phyloP scores from a whole-genome alignment of 306 rosid species.

The Citrullus mucosospermus region DNA sequence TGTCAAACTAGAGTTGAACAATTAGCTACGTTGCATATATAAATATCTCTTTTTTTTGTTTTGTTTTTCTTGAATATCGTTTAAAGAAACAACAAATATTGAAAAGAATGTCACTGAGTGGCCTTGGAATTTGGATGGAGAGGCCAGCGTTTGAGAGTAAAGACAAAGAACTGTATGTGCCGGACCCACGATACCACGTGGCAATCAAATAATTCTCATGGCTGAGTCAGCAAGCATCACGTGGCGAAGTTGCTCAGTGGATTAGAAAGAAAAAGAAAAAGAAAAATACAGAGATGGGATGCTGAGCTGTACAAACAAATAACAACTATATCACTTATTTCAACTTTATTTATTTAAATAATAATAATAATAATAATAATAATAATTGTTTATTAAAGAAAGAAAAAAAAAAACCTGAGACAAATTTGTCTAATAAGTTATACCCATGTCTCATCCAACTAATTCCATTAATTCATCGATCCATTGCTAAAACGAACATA shows the following conservation, averaged over 20 bases:
- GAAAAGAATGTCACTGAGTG: not conserved
- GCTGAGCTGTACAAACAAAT: not conserved
- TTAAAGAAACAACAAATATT: not conserved
- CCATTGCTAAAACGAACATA: not conserved
- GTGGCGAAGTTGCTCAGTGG: not conserved
- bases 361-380: not conserved
- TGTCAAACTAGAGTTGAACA: too few species aligned
- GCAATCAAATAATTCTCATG: not conserved
- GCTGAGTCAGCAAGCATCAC: not conserved
- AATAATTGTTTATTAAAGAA: too few species aligned
- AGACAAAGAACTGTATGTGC: not conserved
- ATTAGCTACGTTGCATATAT: too few species aligned
- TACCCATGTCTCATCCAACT: slow-evolving; percentile 3
- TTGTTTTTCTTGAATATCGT: too few species aligned
- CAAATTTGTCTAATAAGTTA: not conserved
- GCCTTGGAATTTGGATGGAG: not conserved
- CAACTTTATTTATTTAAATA: not conserved
- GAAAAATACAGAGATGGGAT: not conserved
- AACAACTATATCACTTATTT: not conserved
- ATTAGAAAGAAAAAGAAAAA: not conserved
- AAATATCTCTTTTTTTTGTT: too few species aligned
- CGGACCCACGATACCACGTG: not conserved
- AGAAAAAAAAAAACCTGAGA: not conserved
- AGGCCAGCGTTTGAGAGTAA: not conserved
- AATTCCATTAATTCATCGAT: not conserved